Base-by-base conservation (phyloP, 1,139 yeast genomes). In the Ashbya aceris region DNA sequence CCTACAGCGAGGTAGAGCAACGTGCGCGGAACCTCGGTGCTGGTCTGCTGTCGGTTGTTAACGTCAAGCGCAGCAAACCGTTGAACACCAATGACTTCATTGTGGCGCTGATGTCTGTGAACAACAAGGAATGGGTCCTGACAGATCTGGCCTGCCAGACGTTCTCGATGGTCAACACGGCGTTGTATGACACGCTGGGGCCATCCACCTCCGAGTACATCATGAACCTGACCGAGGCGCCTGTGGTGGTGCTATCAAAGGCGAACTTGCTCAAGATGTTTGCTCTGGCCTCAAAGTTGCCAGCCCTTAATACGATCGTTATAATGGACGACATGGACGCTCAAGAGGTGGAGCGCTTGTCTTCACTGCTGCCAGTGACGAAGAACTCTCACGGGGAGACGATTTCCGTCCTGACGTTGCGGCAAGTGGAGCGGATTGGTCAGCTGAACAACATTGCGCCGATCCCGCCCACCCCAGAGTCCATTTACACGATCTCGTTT, bases 101-200 rank as follows among this genome's bases (percentile, higher is more conserved):
- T 30, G 76, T 79, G n/a, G 67, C 78, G 1, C 52, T 79, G 20
- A 73, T 73, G 55, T 70, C 81, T 11, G 70, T 73, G 40, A 79
- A 79, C 56, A 61, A 76, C 43, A 64, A 69, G 7, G 81, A 79
- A 53, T 79, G 85, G 85, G 62, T 69, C 6, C 54, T 78, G 26
- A 58, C 81, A n/a, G 83, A 79, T 53, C 58, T 76, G 49, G 83
- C 83, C 0, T 71, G 79, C 50, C 68, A 70, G 36, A 61, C 72
- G 10, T 74, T 70, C 55, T 65, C 73, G 17, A 55, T 79, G 44
- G 64, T 77, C 32, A 69, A 70, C 48, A 79, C 83, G n/a, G 74
- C 83, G 2, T 61, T 79, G 42, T 79, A 79, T 57, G 81, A 79
- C 49, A 77, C 84, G 2, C 63, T 79, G 53, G 85, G 85, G 1